Evolutionary conservation across 1,139 yeast genomes (phyloP).

Genomic region (Taiozyma sp.): DNA sequence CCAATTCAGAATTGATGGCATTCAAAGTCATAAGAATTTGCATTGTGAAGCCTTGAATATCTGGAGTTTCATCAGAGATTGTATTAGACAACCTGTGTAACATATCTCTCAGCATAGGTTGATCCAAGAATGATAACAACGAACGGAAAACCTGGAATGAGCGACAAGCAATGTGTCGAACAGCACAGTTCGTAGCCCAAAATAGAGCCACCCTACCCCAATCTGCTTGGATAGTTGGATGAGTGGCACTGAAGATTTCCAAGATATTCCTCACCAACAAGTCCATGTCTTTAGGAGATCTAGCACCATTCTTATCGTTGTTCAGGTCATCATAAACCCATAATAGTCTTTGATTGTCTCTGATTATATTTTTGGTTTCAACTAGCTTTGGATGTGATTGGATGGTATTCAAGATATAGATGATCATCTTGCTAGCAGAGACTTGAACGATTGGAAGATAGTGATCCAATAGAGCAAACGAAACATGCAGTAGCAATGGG

Average conservation of each 20-base stretch:
- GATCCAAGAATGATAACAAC: slow-evolving; percentile 70
- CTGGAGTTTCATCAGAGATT: slow-evolving; percentile 79
- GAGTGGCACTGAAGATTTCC: slow-evolving; percentile 44
- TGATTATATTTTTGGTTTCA: slow-evolving; percentile 48
- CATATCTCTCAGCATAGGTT: slow-evolving; percentile 89
- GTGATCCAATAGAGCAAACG: slow-evolving; percentile 81
- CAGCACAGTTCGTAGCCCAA: slow-evolving; percentile 99
- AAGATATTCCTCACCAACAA: slow-evolving; percentile 61
- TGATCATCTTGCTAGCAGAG: slow-evolving; percentile 71
- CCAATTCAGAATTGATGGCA: slow-evolving; percentile 83
- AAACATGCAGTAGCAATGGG: slow-evolving; percentile 77
- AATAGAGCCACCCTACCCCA: slow-evolving; percentile 82
- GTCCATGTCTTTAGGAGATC: slow-evolving; percentile 88
- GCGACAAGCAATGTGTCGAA: slow-evolving; percentile 92
- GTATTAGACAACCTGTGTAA: slow-evolving; percentile 89
- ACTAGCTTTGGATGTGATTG: slow-evolving; percentile 47
- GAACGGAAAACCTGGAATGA: slow-evolving; percentile 92
- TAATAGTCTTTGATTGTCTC: slow-evolving; percentile 41
- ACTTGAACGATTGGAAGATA: slow-evolving; percentile 78
- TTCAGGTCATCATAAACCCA: slow-evolving; percentile 90
- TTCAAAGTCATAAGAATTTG: slow-evolving; percentile 94
- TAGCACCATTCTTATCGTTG: slow-evolving; percentile 71
- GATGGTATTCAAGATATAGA: slow-evolving; percentile 63
- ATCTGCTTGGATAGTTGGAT: slow-evolving; percentile 57
- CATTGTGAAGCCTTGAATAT: slow-evolving; percentile 96